Base-by-base conservation (phyloP, 345 rosid species). In the Brassica carinata region DNA sequence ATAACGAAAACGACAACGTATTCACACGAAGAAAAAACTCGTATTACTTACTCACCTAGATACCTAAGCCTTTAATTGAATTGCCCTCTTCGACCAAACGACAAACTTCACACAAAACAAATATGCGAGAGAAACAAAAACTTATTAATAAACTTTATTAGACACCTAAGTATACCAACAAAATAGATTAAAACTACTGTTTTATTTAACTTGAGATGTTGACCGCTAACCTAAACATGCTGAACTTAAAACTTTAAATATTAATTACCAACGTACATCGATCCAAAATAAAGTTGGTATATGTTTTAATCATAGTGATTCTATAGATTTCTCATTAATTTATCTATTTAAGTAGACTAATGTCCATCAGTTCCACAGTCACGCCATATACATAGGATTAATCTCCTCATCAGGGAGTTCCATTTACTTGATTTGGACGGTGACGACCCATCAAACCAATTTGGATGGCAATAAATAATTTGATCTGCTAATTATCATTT, bases 81-180 rank as follows among this genome's bases (percentile, higher is more conserved):
- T 55, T 81, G 63, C 76, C 69, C 2, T 75, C 69, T 55, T 81
- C 77, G 43, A 81, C 64, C 63, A 64, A 29, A 81, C 68, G 72
- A 81, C 79, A 75, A 75, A 81, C 76, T 75, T 69, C 71, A 63
- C 75, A 34, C 29, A 74, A 9, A 23, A 68, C 78, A 74, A 68
- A 65, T 80, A 27, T 53, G 67, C 7, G 33, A 69, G n/a, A 15
- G 38, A 68, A 68, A 63, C 61, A 67, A 23, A 63, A 63, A 2
- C 8, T 63, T 26, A 26, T 26, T 26, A 62, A 62, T 26, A 62
- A 62, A 62, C 66, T 11, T 63, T 63, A 13, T 55, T 55, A n/a
- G 58, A 53, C 34, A 53, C 34, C 36, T 29, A 13, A 13, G 36
- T 61, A 18, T 40, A 58, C 38, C 30, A 19, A 64, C 36, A 64